Evolutionary conservation across 2,329 filamentous ascomycete genomes (phyloP).

Genomic region (Aspergillus niger): DNA sequence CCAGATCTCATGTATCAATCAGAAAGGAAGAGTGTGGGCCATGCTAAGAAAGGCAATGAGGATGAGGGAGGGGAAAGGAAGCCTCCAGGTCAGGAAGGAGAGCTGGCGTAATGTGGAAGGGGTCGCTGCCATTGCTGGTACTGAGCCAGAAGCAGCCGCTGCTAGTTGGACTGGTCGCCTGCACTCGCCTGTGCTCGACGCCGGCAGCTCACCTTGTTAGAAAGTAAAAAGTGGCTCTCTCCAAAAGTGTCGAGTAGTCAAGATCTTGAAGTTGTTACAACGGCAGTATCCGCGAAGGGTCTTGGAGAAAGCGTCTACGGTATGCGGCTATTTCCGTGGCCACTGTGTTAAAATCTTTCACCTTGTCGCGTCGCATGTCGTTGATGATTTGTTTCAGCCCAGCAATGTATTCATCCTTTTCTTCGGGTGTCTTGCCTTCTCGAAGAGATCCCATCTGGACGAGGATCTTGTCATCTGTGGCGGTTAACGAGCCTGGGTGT

Average conservation of each 20-base stretch:
- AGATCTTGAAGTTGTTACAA: slow-evolving; percentile 38
- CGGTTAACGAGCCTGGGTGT: slow-evolving; percentile 43
- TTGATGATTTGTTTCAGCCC: slow-evolving; percentile 53
- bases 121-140: slow-evolving; percentile 14
- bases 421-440: slow-evolving; percentile 49
- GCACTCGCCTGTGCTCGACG: slow-evolving; percentile 2
- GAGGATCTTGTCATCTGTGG: slow-evolving; percentile 54
- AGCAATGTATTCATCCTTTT: slow-evolving; percentile 46
- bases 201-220: slow-evolving; percentile 28
- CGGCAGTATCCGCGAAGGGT: slow-evolving; percentile 48
- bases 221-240: slow-evolving; percentile 10
- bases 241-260: slow-evolving; percentile 2
- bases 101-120: slow-evolving; percentile 1
- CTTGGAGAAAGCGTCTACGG: slow-evolving; percentile 53
- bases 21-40: slow-evolving; percentile 12
- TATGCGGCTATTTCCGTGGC: slow-evolving; percentile 53
- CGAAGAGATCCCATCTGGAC: slow-evolving; percentile 51
- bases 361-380: slow-evolving; percentile 51
- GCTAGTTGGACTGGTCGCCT: not conserved
- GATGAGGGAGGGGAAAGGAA: slow-evolving; percentile 6
- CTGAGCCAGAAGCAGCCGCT: not conserved
- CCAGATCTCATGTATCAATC: slow-evolving; percentile 8
- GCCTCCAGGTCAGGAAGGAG: slow-evolving; percentile 9
- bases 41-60: slow-evolving; percentile 17
- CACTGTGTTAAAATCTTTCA: slow-evolving; percentile 54